A percentile compares a stretch with the other conserved stretches of the same genome.
phyloP scores from a whole-genome alignment of 768 basidiomycete species.

The Albatrellus ellisii region DNA sequence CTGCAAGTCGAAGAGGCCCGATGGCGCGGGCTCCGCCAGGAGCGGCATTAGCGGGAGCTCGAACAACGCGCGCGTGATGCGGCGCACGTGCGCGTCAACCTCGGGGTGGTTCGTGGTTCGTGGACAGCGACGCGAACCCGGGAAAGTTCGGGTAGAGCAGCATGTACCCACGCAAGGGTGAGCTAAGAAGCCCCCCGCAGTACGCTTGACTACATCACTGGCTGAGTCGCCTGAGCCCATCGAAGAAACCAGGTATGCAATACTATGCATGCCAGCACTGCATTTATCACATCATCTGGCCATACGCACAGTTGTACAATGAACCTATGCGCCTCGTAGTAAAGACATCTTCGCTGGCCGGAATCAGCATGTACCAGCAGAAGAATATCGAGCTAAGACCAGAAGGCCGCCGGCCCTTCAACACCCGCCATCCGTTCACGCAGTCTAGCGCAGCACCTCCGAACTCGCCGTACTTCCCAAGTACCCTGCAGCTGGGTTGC shows the following conservation, averaged over 20 bases:
- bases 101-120: conserved; percentile 87
- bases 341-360: conserved; percentile 44
- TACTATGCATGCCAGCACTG: too few relatives aligned
- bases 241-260: too few relatives aligned
- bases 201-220: too few relatives aligned
- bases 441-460: conserved; percentile 25
- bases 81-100: conserved; percentile 67
- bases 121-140: conserved; percentile 62
- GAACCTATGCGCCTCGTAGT: too few relatives aligned
- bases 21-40: conserved; percentile 17
- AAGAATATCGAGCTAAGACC: conserved; percentile 65
- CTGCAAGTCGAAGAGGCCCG: conserved; percentile 48
- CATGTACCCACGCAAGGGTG: conserved; percentile 70
- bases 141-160: conserved; percentile 87
- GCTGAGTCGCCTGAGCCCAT: too few relatives aligned
- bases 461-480: conserved; percentile 63
- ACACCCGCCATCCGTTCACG: conserved; percentile 48
- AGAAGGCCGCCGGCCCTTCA: conserved; percentile 53
- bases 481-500: conserved; percentile 91
- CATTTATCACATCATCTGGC: too few relatives aligned
- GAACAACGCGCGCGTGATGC: conserved; percentile 41
- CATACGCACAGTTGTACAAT: too few relatives aligned
- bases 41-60: conserved; percentile 55
- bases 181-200: too few relatives aligned
- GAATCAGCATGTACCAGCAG: conserved; percentile 79